Base-by-base conservation (phyloP, 1,139 yeast genomes). In the Kurtzmaniella natalensis region DNA sequence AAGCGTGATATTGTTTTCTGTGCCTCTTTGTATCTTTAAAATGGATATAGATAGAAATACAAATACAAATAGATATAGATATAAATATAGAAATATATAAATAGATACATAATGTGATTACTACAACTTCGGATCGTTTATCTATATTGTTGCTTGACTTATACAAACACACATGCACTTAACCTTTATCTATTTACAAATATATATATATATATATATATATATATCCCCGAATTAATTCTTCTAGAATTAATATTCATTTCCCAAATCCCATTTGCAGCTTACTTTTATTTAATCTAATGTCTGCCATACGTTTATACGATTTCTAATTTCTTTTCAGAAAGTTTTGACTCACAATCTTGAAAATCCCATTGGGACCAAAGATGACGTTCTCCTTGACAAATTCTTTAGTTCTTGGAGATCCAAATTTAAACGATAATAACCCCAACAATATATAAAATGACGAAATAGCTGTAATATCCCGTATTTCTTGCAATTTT, bases 1-100 rank as follows among this genome's bases (percentile, higher is more conserved):
- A 92, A 92, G 61, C 77, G 99, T 50, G 98, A 92, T 58, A 92
- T 92, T 47, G 97, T 94, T 1, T 94, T 94, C 61, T 94, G 97
- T 57, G 96, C 98, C 3, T 86, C 96, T 40, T 72, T 94, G 43
- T 92, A 94, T 57, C 66, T 92, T 46, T 88, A 34, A 17, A 27
- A 4, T 5, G 9, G n/a, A 24, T 24, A 24, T 16, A 24, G 7
- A n/a, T 25, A 23, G n/a, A n/a, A n/a, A 21, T 20, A 5, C 9
- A 30, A 19, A 30, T 30, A 16, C 21, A 15, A 18, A 11, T 16
- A 7, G 16, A 18, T 16, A 18, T 20, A 14, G 6, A 8, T 22
- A 19, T 22, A 15, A 20, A 18, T 16, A 23, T 18, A 20, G 5
- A 3, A 10, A 29, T 15, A 18, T 14, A 17, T 26, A 14, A 18